A percentile compares a stretch with the other conserved stretches of the same genome.
Evolutionary conservation across 306 rosid genomes (phyloP).

Genomic region (Gillenia trifoliata): DNA sequence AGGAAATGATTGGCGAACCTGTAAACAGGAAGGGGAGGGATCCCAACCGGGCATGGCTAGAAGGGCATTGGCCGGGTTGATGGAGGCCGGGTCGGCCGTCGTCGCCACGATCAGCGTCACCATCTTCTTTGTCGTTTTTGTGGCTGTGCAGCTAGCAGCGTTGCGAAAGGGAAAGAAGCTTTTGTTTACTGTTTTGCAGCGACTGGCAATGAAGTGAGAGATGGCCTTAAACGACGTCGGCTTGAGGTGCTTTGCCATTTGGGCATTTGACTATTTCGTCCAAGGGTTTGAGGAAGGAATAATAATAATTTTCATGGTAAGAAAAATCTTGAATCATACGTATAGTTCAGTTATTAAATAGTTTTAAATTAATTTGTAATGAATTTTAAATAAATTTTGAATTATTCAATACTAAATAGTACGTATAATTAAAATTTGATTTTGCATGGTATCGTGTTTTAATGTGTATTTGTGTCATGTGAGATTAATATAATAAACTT

Average conservation of each 20-base stretch:
- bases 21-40: constrained; percentile 49
- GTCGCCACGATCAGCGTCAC: constrained; percentile 82
- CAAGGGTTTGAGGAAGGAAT: too few relatives aligned
- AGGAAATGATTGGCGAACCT: constrained; percentile 30
- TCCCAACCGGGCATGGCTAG: constrained; percentile 72
- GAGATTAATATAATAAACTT: too few relatives aligned
- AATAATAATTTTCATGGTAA: too few relatives aligned
- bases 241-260: neutral
- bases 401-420: too few relatives aligned
- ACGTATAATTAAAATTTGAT: too few relatives aligned
- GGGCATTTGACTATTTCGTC: neutral
- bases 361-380: too few relatives aligned
- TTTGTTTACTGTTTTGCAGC: neutral
- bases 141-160: neutral
- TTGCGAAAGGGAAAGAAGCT: neutral
- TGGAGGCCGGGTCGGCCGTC: constrained; percentile 72
- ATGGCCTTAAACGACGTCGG: neutral
- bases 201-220: neutral
- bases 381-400: too few relatives aligned
- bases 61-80: constrained; percentile 81
- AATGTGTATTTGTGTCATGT: too few relatives aligned
- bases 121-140: constrained; percentile 23
- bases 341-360: too few relatives aligned
- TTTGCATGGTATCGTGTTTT: too few relatives aligned
- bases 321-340: too few relatives aligned